These are phyloP conservation scores for Jaenimonas drosophilae DNA, from an alignment of 208 protist genomes.

Conservation along the genomic window DNA sequence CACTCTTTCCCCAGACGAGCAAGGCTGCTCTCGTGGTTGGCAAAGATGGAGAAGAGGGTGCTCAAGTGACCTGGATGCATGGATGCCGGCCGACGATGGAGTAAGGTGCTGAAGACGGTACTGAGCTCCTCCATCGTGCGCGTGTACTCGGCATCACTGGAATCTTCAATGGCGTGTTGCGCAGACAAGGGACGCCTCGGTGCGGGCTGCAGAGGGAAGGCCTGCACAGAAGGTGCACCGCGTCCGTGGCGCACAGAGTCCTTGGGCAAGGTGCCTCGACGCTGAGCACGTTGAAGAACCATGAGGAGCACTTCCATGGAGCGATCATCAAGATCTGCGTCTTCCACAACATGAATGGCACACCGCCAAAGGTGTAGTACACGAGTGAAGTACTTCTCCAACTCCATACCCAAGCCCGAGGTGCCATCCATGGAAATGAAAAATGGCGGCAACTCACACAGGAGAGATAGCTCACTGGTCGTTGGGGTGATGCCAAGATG, in stretches of 20 bases:
- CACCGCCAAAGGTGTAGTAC: slow-evolving; percentile 47
- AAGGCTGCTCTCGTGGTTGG: slow-evolving; percentile 23
- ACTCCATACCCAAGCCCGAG: slow-evolving; percentile 1
- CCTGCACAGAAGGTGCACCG: too few species aligned
- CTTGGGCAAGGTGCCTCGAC: slow-evolving; percentile 21
- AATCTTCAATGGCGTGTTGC: not conserved
- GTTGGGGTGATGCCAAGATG: slow-evolving; percentile 29
- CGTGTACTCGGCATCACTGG: slow-evolving; percentile 11
- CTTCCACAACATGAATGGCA: slow-evolving; percentile 27
- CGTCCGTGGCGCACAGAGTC: too few species aligned
- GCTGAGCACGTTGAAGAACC: slow-evolving; percentile 25
- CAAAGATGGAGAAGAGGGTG: slow-evolving; percentile 40
- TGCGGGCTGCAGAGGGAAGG: not conserved
- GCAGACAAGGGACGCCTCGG: not conserved
- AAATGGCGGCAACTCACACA: slow-evolving; percentile 56
- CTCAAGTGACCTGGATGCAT: slow-evolving; percentile 17
- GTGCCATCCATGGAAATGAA: slow-evolving; percentile 13
- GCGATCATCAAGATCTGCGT: slow-evolving; percentile 52
- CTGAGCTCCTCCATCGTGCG: slow-evolving; percentile 25
- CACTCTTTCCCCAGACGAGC: slow-evolving; percentile 40
- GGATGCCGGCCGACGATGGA: slow-evolving; percentile 22
- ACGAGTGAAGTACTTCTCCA: slow-evolving; percentile 32
- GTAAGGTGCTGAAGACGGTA: slow-evolving; percentile 36
- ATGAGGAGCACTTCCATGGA: slow-evolving; percentile 50
- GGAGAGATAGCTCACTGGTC: slow-evolving; percentile 37